Evolutionary conservation across 257 asterid genomes (phyloP).

Genomic region (Ajuga chamaepitys): DNA sequence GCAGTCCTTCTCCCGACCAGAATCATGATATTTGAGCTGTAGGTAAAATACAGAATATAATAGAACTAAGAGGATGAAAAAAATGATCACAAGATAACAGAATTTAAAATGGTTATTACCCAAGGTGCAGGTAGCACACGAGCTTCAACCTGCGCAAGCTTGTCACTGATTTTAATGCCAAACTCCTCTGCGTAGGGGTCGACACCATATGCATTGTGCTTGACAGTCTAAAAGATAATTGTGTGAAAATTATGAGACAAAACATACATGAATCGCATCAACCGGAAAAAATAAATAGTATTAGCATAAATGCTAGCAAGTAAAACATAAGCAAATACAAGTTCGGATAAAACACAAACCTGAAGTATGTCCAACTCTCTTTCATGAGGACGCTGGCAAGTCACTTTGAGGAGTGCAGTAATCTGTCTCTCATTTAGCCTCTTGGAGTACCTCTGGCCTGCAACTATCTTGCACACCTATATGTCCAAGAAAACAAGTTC

Average conservation of each 20-base stretch:
- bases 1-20: slow-evolving; percentile 89
- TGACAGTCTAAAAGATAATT: slow-evolving; percentile 83
- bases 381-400: slow-evolving; percentile 93
- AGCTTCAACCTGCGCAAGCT: slow-evolving; percentile 92
- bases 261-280: background rate
- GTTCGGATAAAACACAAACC: slow-evolving; percentile 27
- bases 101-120: slow-evolving; percentile 34
- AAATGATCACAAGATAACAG: background rate
- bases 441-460: slow-evolving; percentile 92
- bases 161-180: slow-evolving; percentile 88
- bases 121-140: slow-evolving; percentile 87
- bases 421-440: slow-evolving; percentile 89
- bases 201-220: slow-evolving; percentile 65
- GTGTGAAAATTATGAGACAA: background rate
- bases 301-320: background rate
- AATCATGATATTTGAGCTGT: slow-evolving; percentile 92
- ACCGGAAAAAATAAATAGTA: background rate
- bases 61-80: background rate
- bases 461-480: slow-evolving; percentile 92
- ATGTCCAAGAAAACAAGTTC: background rate
- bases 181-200: slow-evolving; percentile 88
- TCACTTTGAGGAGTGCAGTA: slow-evolving; percentile 82
- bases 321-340: background rate
- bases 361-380: slow-evolving; percentile 69
- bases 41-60: background rate